Evolutionary conservation across 495 filamentous ascomycete species (phyloP), one percentile per base, ranked within the genome.

Genomic region (Neurospora sp.): DNA sequence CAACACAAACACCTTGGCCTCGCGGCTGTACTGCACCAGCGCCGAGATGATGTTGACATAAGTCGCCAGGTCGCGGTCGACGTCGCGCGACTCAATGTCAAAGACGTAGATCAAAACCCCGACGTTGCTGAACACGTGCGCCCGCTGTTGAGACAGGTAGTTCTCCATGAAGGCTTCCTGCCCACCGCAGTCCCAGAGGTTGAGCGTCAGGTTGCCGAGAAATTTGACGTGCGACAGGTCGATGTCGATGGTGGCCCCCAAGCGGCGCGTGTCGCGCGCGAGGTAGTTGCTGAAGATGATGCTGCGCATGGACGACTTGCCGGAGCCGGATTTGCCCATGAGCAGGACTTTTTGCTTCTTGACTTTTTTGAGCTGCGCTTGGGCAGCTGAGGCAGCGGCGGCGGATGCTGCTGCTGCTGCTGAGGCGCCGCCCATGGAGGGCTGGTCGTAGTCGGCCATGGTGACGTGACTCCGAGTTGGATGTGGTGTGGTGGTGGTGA

Each of bases 211-310:
- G 79, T 98, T 98, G 38, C 96, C 96, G 80, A 99, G 90, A 83
- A 99, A 99, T 81, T 96, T 95, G 83, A 98, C 94, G 82, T 97
- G 94, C 65, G 93, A 97, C 75, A 98, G 92, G 84, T 99, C 96
- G 69, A 99, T 94, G 81, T 98, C 96, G 79, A 99, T 98, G 4
- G 96, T 99, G n/a, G 96, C 96, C 68, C 95, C 96, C 74, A 99
- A 83, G 39, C 96, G 86, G 37, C 96, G 90, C 6, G 97, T 97
- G 84, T 99, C 96, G 78, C 95, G 95, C 44, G 96, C 96, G 69
- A 98, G 92, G 76, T 97, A 98, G 81, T 99, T 98, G 84, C 91
- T 94, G 83, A 99, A 99, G 76, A 99, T 96, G 76, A 99, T 98
- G 71, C 91, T 94, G 70, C 96, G 89, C 96, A 99, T 99, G 69